Conservation (phyloP, 2,329 filamentous ascomycete genomes). For the Phyllosticta ampelicida region DNA sequence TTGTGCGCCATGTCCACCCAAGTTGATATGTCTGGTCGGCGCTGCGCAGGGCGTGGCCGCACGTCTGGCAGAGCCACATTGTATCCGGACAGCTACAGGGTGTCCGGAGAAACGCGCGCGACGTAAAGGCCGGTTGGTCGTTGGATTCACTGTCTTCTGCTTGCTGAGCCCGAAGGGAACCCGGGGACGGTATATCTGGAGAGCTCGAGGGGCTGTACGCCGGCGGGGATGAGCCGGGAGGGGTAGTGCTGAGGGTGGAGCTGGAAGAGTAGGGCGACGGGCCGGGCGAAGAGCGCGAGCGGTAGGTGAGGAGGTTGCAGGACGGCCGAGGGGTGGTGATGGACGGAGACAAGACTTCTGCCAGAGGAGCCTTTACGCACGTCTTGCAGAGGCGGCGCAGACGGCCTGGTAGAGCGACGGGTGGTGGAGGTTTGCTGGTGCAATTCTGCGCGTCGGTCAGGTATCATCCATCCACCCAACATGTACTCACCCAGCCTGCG, state of each 20-base stretch:
- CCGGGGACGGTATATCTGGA: neutral
- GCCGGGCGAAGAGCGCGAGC: constrained; percentile 3
- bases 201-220: constrained; percentile 3
- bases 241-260: constrained; percentile 17
- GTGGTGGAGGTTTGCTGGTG: constrained; percentile 68
- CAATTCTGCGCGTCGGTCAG: constrained; percentile 57
- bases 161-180: constrained; percentile 6
- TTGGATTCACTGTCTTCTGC: constrained; percentile 12
- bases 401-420: constrained; percentile 55
- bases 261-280: constrained; percentile 14
- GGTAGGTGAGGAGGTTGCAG: constrained; percentile 13
- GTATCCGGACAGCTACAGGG: constrained; percentile 50
- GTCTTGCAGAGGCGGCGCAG: constrained; percentile 71
- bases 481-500: neutral
- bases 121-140: constrained; percentile 27
- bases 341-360: constrained; percentile 32
- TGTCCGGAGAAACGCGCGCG: constrained; percentile 40
- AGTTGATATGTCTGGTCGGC: constrained; percentile 49
- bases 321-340: constrained; percentile 15
- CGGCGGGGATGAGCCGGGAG: constrained; percentile 6
- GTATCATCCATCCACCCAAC: neutral
- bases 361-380: constrained; percentile 63
- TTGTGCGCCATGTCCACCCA: constrained; percentile 82
- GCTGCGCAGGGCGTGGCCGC: constrained; percentile 58
- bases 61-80: constrained; percentile 80